Evolutionary conservation across 495 filamentous ascomycete genomes (phyloP).

Genomic region (Mytilinidion resinicola): DNA sequence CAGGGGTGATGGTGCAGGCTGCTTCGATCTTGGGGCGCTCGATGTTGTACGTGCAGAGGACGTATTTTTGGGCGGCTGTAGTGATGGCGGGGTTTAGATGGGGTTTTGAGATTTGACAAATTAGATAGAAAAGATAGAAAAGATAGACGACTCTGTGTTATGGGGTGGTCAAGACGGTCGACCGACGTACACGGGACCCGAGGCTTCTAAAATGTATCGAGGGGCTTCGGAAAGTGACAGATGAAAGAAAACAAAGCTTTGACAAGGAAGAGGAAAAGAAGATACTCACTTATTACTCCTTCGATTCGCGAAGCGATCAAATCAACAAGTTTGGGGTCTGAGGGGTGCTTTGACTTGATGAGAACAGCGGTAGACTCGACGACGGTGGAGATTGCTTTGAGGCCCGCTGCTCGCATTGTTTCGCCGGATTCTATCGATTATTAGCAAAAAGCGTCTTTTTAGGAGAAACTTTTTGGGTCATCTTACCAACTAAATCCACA

Average conservation of each 20-base stretch:
- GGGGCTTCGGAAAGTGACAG: background rate
- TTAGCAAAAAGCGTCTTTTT: constrained; percentile 1
- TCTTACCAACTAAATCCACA: constrained; percentile 89
- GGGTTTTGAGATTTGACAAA: background rate
- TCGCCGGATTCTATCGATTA: constrained; percentile 77
- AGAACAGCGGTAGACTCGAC: constrained; percentile 78
- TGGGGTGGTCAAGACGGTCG: background rate
- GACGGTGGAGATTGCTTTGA: constrained; percentile 93
- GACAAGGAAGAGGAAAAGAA: background rate
- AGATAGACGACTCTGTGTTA: too few relatives aligned
- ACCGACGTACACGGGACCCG: background rate
- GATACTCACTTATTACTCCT: constrained; percentile 77
- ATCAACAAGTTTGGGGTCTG: constrained; percentile 68
- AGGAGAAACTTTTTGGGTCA: background rate
- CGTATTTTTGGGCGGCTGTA: constrained; percentile 86
- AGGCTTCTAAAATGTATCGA: background rate
- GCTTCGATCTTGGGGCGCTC: constrained; percentile 56
- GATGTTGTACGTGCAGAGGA: constrained; percentile 96
- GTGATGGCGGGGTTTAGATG: constrained; percentile 9
- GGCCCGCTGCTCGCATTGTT: constrained; percentile 95
- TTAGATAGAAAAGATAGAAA: too few relatives aligned
- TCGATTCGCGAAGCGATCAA: constrained; percentile 75
- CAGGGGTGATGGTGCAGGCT: constrained; percentile 79
- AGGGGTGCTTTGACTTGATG: constrained; percentile 84
- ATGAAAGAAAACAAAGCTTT: background rate